Base-by-base conservation (phyloP, 1,139 yeast species). In the Schizosaccharomyces versatilis region DNA sequence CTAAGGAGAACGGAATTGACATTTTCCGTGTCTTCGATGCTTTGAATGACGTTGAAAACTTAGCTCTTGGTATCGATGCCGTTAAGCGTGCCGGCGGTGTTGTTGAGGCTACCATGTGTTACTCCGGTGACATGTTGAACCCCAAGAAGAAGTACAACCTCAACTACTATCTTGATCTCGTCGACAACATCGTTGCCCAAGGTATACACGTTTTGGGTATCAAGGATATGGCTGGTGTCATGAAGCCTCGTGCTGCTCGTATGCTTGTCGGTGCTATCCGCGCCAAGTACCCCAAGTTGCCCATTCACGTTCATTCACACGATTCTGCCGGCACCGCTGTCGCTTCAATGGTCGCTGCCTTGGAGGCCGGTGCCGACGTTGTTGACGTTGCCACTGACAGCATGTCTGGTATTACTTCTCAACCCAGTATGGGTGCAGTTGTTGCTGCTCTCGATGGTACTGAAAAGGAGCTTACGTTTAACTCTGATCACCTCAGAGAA, bases 321-420 rank as follows among this genome's bases (percentile, higher is more conserved):
- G 99, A 90, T 71, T 86, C 97, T 61, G 98, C 99, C 51, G 99
- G 98, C 73, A 93, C 98, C 55, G 99, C 95, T 71, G 96, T 90
- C 60, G 86, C 97, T 39, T 82, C 95, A 47, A 88, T 90, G 94
- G 81, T 82, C 60, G 95, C 93, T 6, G 81, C 88, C 68, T 97
- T 97, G 40, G 69, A 74, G 62, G 94, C 96, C 38, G 99, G 99
- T 65, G 98, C 97, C 48, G 98, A 93, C 72, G 94, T 83, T 58
- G 96, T 90, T 62, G 99, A 90, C 69, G 94, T 93, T 62, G 97
- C 97, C 15, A 79, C 94, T 59, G 93, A 90, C 75, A 60, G 96
- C 44, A 81, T 90, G 85, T 86, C 97, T 58, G 98, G 98, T 65
- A 77, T 90, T 81, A 93, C 98, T 14, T 88, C 98, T 57, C 99